Evolutionary conservation across 495 filamentous ascomycete species (phyloP).

Genomic region (Xylaria cubensis): DNA sequence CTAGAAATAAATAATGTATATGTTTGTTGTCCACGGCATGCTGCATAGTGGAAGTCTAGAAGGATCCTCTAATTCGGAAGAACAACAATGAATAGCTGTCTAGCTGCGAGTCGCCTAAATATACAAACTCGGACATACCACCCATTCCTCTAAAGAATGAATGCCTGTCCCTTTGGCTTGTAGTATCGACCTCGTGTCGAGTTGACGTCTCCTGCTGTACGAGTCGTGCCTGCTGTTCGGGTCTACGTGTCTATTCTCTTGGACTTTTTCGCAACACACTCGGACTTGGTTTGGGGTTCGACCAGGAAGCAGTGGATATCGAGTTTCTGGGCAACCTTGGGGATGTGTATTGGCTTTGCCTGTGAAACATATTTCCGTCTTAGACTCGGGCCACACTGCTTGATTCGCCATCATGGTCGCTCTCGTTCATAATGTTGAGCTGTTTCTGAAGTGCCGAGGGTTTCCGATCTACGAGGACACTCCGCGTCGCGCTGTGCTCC

Average conservation of each 20-base stretch:
- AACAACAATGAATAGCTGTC: not conserved
- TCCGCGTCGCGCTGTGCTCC: not conserved
- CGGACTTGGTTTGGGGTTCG: not conserved
- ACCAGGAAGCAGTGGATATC: not conserved
- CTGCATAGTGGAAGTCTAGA: not conserved
- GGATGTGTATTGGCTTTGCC: too few relatives aligned
- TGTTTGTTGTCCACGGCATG: not conserved
- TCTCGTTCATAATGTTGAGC: not conserved
- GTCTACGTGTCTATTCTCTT: not conserved
- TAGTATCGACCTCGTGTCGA: not conserved
- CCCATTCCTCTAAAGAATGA: not conserved
- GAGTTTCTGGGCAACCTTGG: not conserved
- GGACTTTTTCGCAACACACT: not conserved
- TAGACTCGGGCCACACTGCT: not conserved
- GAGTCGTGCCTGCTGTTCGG: not conserved
- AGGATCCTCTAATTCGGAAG: not conserved
- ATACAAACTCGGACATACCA: not conserved
- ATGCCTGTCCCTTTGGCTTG: not conserved
- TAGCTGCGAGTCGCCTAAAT: not conserved
- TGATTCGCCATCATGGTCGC: not conserved
- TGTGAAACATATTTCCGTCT: not conserved
- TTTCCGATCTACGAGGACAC: not conserved
- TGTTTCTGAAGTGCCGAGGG: not conserved
- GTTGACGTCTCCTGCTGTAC: not conserved
- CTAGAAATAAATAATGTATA: conserved; percentile 4